These are phyloP conservation scores for Hyaloscypha bicolor DNA, from an alignment of 495 filamentous ascomycete genomes.

Conservation along the genomic window DNA sequence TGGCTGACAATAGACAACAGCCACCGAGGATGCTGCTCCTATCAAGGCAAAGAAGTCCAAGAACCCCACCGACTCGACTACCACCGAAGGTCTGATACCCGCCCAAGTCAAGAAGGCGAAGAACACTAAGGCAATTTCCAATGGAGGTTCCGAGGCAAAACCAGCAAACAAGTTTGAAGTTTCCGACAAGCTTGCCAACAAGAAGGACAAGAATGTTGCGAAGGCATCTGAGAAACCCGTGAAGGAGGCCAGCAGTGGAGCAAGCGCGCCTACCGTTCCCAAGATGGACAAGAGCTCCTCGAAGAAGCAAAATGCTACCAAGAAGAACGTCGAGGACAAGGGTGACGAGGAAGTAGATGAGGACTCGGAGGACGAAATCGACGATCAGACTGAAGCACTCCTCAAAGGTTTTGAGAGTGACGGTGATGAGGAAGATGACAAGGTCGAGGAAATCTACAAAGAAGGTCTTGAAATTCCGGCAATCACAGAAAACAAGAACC, in stretches of 20 bases:
- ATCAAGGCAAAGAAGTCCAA: constrained; percentile 37
- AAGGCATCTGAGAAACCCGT: constrained; percentile 30
- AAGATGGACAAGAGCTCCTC: background rate
- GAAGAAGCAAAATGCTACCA: constrained; percentile 19
- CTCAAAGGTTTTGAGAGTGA: constrained; percentile 83
- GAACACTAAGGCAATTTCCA: background rate
- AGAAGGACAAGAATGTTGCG: constrained; percentile 32
- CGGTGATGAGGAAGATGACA: constrained; percentile 59
- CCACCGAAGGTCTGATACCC: background rate
- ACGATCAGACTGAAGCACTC: constrained; percentile 71
- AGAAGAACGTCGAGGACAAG: constrained; percentile 34
- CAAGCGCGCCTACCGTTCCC: background rate
- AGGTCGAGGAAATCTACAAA: constrained; percentile 55
- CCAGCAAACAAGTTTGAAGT: constrained; percentile 37
- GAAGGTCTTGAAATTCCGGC: constrained; percentile 60
- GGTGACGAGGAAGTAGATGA: constrained; percentile 26
- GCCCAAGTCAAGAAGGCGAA: constrained; percentile 24
- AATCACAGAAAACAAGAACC: constrained; percentile 32
- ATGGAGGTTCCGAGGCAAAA: constrained; percentile 26
- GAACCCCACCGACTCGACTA: constrained; percentile 33
- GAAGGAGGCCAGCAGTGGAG: constrained; percentile 15
- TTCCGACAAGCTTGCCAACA: constrained; percentile 20
- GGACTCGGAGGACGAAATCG: constrained; percentile 46
- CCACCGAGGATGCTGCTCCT: constrained; percentile 36
- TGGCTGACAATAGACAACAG: constrained; percentile 29